Evolutionary conservation across 345 rosid genomes (phyloP), one percentile per base, ranked within the genome.

Genomic region (Fremontodendron californicum): DNA sequence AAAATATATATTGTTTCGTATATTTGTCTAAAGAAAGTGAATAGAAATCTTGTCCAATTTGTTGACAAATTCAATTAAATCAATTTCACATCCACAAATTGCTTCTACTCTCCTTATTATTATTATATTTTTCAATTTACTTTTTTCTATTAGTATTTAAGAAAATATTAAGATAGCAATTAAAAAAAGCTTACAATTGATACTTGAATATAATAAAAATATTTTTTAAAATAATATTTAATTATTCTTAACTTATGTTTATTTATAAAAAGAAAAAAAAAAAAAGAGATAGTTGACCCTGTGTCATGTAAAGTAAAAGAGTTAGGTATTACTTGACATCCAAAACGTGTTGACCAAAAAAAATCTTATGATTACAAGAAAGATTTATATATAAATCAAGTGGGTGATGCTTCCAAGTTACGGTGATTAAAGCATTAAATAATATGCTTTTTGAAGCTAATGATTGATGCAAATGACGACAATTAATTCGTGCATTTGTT

Each of bases 341-440:
- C 61, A 71, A 71, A n/a, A 10, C 75, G 75, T 33, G 61, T 51
- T 71, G 75, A 71, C 61, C 74, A 33, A 49, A 16, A 27, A 9
- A 49, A 49, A 29, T 33, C 61, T 31, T 25, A 33, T n/a, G 18
- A 71, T 51, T 46, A 29, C n/a, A 16, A 10, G 23, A 31, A 27
- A 11, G 40, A 16, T 46, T 29, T 46, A 8, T 10, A 21, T 23
- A 57, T 3, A 51, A 51, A 49, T 71, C 45, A 71, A 10, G 27
- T 10, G 16, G 61, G 60, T 19, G 25, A 71, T n/a, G 75, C 43
- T 71, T 71, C 45, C 19, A 52, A 71, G 25, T 51, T 71, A 51
- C 43, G 45, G 57, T 33, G 75, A 33, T 51, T 27, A 49, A 71
- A 51, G 33, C 8, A 29, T 29, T 16, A 19, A 49, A 49, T 23